A percentile compares a stretch with the other conserved stretches of the same genome.
These are phyloP conservation scores for Penicillium maclennaniae DNA, from an alignment of 495 filamentous ascomycete species.

Conservation along the genomic window DNA sequence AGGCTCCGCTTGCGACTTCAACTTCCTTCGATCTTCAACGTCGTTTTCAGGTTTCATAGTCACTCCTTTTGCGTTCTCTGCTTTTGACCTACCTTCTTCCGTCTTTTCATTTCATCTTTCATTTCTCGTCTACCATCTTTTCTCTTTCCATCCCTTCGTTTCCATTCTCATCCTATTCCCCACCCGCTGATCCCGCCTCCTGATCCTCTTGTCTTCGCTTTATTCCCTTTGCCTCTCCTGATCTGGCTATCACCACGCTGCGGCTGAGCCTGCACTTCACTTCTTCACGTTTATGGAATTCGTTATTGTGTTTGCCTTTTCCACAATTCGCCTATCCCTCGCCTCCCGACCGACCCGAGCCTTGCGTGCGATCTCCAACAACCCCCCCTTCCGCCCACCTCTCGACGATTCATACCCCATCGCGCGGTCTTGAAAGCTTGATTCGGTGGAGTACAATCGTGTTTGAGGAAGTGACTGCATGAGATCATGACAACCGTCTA, in stretches of 20 bases:
- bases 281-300: slow-evolving; percentile 21
- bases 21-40: not conserved
- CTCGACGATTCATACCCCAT: slow-evolving; percentile 12
- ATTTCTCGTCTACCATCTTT: slow-evolving; percentile 12
- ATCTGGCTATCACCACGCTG: slow-evolving; percentile 31
- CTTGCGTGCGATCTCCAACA: slow-evolving; percentile 19
- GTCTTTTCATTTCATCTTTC: slow-evolving; percentile 17
- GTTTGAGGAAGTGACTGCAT: slow-evolving; percentile 24
- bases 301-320: slow-evolving; percentile 15
- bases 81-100: slow-evolving; percentile 12
- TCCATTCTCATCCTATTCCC: slow-evolving; percentile 17
- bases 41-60: slow-evolving; percentile 7
- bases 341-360: slow-evolving; percentile 9
- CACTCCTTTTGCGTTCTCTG: slow-evolving; percentile 10
- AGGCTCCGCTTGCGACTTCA: slow-evolving; percentile 24
- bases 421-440: slow-evolving; percentile 3
- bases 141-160: slow-evolving; percentile 21
- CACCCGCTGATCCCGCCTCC: slow-evolving; percentile 18
- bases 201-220: slow-evolving; percentile 13
- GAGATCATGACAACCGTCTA: slow-evolving; percentile 59
- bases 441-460: slow-evolving; percentile 11
- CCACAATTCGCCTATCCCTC: slow-evolving; percentile 3
- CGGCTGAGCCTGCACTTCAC: slow-evolving; percentile 29
- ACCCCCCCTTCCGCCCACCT: slow-evolving; percentile 15
- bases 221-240: slow-evolving; percentile 18